Conservation (phyloP, 169 alveolate species). For the Prorocentrum cordatum region DNA sequence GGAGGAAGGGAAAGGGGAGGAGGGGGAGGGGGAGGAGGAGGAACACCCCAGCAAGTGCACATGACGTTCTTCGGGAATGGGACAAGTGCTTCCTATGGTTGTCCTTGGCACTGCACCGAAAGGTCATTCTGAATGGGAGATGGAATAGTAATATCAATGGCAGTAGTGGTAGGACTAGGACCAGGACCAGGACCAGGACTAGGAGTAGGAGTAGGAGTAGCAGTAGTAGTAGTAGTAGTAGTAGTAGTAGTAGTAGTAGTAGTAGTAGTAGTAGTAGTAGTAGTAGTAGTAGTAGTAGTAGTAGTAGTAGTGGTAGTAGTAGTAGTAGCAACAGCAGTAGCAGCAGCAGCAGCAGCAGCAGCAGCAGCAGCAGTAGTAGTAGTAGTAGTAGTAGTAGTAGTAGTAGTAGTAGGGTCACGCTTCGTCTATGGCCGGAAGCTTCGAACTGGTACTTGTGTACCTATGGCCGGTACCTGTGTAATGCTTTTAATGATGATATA, state of each 20-base stretch:
- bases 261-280: not conserved
- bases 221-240: not conserved
- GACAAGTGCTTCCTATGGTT: too few relatives aligned
- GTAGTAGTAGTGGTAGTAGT: not conserved
- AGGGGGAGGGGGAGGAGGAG: too few relatives aligned
- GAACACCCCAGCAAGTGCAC: too few relatives aligned
- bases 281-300: not conserved
- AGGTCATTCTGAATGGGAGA: too few relatives aligned
- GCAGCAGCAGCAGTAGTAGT: not conserved
- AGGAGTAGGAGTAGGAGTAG: not conserved
- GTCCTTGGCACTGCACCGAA: too few relatives aligned
- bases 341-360: not conserved
- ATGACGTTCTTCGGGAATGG: too few relatives aligned
- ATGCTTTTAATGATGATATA: too few relatives aligned
- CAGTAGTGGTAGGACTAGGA: not conserved
- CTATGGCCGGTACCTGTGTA: too few relatives aligned
- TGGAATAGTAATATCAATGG: not conserved
- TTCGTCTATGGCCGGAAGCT: too few relatives aligned
- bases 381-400: slow-evolving; percentile 6
- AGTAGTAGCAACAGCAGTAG: not conserved
- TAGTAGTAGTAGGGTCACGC: slow-evolving; percentile 5
- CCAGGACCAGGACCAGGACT: not conserved
- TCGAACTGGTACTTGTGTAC: too few relatives aligned
- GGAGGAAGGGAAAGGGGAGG: too few relatives aligned
- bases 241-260: not conserved